Conservation (phyloP, 2,329 filamentous ascomycete species). For the Sclerotinia minor region DNA sequence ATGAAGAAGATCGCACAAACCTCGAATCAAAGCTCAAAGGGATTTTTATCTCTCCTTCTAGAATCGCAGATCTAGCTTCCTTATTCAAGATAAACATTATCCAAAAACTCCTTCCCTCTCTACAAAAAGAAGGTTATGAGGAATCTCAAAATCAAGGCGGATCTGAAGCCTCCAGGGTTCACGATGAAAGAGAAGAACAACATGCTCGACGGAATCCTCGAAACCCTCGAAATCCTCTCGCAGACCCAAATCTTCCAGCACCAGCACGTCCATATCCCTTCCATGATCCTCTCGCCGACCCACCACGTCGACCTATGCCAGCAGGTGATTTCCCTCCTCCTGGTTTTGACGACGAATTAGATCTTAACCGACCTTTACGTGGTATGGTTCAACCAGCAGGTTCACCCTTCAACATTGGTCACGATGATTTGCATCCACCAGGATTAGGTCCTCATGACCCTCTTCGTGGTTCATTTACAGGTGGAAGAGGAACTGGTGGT, state of each 20-base stretch:
- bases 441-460: slow-evolving; percentile 85
- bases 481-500: slow-evolving; percentile 56
- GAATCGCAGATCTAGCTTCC: slow-evolving; percentile 66
- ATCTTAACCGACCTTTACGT: slow-evolving; percentile 69
- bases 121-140: slow-evolving; percentile 78
- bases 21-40: slow-evolving; percentile 53
- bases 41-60: slow-evolving; percentile 71
- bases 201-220: slow-evolving; percentile 47
- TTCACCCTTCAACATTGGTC: slow-evolving; percentile 71
- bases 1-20: slow-evolving; percentile 54
- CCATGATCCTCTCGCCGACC: slow-evolving; percentile 63
- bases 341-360: slow-evolving; percentile 89
- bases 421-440: slow-evolving; percentile 83
- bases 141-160: slow-evolving; percentile 26
- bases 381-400: slow-evolving; percentile 45
- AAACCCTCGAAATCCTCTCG: slow-evolving; percentile 42
- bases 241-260: slow-evolving; percentile 48
- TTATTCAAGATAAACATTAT: slow-evolving; percentile 78
- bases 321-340: slow-evolving; percentile 78
- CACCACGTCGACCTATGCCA: slow-evolving; percentile 64
- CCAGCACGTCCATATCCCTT: slow-evolving; percentile 70
- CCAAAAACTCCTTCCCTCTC: slow-evolving; percentile 75
- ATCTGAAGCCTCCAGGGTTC: slow-evolving; percentile 46
- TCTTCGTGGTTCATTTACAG: slow-evolving; percentile 64
- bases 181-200: slow-evolving; percentile 45